Evolutionary conservation across 345 rosid genomes (phyloP), one percentile per base, ranked within the genome.

Genomic region (Gossypium rotundifolium): DNA sequence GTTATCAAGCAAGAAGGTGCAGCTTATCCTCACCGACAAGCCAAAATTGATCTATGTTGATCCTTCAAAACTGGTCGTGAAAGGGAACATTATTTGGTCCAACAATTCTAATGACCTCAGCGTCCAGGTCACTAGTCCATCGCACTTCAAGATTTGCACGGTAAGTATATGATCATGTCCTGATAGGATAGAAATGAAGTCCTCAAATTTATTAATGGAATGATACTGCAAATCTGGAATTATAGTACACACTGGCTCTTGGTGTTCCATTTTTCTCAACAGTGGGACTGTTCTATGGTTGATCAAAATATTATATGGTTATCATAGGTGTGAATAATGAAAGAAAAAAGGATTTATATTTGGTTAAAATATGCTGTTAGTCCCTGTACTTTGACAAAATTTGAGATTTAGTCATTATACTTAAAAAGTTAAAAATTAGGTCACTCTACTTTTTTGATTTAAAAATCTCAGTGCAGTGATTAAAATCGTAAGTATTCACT

Each of bases 1-100:
- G 81, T 63, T 93, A 79, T 85, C 99, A 5, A 95, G 88, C 88
- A 93, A 96, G 86, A 95, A 95, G 76, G 98, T 95, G 85, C 98
- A 95, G 84, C 96, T 95, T 59, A 59, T 59, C 64, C 64, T 59
- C 64, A 59, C 64, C 40, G 27, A 59, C 64, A 59, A 59, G 17
- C 99, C 99, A 18, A 95, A 83, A 84, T 79, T 95, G 78, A 86
- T 95, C 55, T 93, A 93, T 18, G 97, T 93, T 44, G 97, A 95
- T 71, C 98, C 98, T 57, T 79, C 96, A 13, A 95, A 95, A 78
- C 85, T 91, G 66, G 71, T 88, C 38, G 89, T 85, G n/a, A 95
- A 95, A 80, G 96, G 97, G 73, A 90, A 88, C 72, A 83, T 90
- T 58, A 86, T 93, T 69, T 95, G 98, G 96, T 95, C 98, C 61